Evolutionary conservation across 106 monocot genomes (phyloP).

Genomic region (Dendrobium chrysotoxum): DNA sequence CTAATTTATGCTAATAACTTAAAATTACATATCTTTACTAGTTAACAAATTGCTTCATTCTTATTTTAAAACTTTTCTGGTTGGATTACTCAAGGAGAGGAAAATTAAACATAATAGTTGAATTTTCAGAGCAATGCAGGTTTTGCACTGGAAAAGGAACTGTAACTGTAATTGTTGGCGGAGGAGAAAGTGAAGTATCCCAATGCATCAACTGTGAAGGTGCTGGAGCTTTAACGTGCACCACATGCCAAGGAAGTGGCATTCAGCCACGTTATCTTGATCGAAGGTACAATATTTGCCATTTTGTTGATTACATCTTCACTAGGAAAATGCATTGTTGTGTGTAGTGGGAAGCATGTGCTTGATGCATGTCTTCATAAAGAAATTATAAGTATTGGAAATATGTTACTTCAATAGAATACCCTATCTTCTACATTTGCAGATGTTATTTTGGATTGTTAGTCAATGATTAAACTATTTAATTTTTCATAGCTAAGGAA

Average conservation of each 20-base stretch:
- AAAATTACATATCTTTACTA: neutral
- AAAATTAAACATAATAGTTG: constrained; percentile 18
- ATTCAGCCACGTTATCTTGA: constrained; percentile 97
- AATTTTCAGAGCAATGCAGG: constrained; percentile 73
- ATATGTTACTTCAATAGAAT: neutral
- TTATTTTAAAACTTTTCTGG: neutral
- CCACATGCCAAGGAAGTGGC: constrained; percentile 85
- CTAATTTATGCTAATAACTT: neutral
- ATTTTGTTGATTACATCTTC: neutral
- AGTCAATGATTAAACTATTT: neutral
- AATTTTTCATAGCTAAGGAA: too few species aligned
- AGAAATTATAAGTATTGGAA: neutral
- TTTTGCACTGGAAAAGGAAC: constrained; percentile 68
- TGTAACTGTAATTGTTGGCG: constrained; percentile 73
- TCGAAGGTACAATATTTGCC: constrained; percentile 41
- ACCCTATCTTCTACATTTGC: neutral
- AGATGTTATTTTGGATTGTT: neutral
- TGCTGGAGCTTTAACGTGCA: constrained; percentile 78
- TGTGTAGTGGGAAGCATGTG: neutral
- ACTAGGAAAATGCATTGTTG: neutral
- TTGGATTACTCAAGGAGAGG: neutral
- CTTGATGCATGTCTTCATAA: neutral
- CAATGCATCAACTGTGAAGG: constrained; percentile 86
- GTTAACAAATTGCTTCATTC: neutral
- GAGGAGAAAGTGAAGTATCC: constrained; percentile 69